These are phyloP conservation scores for Camellia japonica DNA, from an alignment of 148 eudicot genomes.

Conservation along the genomic window DNA sequence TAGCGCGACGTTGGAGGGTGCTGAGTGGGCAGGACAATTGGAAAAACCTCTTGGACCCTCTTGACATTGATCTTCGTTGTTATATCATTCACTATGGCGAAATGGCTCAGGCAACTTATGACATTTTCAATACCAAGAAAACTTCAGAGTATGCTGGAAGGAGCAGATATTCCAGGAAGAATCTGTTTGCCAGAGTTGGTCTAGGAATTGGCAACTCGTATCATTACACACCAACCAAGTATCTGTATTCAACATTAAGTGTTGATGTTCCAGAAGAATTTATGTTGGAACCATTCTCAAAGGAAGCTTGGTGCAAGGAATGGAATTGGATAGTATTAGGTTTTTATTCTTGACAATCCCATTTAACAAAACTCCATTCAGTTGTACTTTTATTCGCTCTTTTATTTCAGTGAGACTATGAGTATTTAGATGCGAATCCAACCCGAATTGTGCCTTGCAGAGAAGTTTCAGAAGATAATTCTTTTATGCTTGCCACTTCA, in stretches of 20 bases:
- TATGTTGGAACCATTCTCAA: conserved; percentile 39
- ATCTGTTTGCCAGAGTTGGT: conserved; percentile 29
- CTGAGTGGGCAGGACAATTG: conserved; percentile 37
- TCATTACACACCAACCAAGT: conserved; percentile 39
- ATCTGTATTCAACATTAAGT: conserved; percentile 51
- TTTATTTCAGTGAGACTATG: too few relatives aligned
- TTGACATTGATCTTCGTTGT: conserved; percentile 32
- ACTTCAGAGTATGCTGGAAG: conserved; percentile 31
- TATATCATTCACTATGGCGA: conserved; percentile 41
- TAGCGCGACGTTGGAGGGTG: conserved; percentile 24
- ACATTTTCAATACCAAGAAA: conserved; percentile 27
- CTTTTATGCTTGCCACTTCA: too few relatives aligned
- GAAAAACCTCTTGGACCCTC: conserved; percentile 36
- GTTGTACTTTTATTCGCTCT: too few relatives aligned
- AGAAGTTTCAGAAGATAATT: too few relatives aligned
- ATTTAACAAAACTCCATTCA: too few relatives aligned
- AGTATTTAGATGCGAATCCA: too few relatives aligned
- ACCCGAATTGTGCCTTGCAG: too few relatives aligned
- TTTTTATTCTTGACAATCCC: too few relatives aligned
- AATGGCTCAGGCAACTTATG: conserved; percentile 35
- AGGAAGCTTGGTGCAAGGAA: conserved; percentile 54
- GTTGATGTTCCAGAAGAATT: conserved; percentile 34
- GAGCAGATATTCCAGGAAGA: conserved; percentile 15
- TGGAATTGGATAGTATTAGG: conserved; percentile 43
- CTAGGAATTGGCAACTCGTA: conserved; percentile 29